phyloP scores from a whole-genome alignment of 169 alveolate genomes.

The Cryptosporidium muris region DNA sequence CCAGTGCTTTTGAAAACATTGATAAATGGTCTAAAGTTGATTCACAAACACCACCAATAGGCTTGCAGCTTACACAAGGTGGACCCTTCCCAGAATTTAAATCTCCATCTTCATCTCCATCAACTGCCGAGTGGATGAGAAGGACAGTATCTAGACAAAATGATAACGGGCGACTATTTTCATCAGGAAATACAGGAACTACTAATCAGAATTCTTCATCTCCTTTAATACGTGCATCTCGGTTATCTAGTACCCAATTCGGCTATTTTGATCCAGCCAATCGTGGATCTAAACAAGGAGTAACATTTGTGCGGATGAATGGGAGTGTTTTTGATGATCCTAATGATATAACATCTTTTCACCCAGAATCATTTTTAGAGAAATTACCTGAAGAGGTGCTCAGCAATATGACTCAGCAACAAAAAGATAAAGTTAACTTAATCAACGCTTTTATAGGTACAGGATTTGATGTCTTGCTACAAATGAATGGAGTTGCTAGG shows the following conservation, averaged over 20 bases:
- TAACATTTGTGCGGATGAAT: constrained; percentile 46
- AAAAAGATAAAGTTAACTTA: constrained; percentile 57
- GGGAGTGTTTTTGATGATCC: constrained; percentile 65
- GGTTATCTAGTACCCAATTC: constrained; percentile 26
- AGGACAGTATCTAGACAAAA: constrained; percentile 30
- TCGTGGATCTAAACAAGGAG: constrained; percentile 20
- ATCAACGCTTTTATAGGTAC: constrained; percentile 68
- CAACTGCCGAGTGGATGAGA: constrained; percentile 71
- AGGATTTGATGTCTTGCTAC: constrained; percentile 54
- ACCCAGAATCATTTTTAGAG: constrained; percentile 39
- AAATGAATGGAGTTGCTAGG: constrained; percentile 15
- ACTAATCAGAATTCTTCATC: constrained; percentile 13
- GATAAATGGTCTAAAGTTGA: constrained; percentile 49
- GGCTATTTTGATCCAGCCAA: constrained; percentile 26
- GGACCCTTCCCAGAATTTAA: constrained; percentile 25
- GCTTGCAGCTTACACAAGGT: background rate
- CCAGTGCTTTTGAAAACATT: constrained; percentile 31
- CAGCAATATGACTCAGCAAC: constrained; percentile 50
- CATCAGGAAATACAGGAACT: background rate
- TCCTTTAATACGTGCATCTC: constrained; percentile 40
- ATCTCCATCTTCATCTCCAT: constrained; percentile 31
- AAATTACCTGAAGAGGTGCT: constrained; percentile 50
- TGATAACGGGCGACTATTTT: constrained; percentile 9
- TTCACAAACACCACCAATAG: background rate
- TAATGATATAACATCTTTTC: constrained; percentile 49